Percentiles rank a stretch among this genome's conserved stretches.
Conservation (phyloP, 2,329 filamentous ascomycete genomes). For the Penicillium sp. region DNA sequence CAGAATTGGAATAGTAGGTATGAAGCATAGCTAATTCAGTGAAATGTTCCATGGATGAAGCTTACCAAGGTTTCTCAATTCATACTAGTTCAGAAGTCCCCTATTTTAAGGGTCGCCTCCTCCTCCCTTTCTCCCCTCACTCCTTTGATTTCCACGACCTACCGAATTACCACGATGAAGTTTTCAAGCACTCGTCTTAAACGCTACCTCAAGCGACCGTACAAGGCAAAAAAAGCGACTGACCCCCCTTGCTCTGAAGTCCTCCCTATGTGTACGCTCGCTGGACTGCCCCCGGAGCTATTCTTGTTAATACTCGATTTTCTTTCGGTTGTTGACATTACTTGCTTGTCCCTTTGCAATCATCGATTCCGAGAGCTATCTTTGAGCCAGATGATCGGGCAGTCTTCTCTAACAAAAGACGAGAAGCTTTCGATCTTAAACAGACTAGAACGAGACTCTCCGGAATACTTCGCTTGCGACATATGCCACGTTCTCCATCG, state of each 20-base stretch:
- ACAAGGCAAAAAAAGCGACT: background rate
- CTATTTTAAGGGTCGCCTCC: background rate
- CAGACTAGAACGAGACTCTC: constrained; percentile 18
- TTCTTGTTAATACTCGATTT: constrained; percentile 10
- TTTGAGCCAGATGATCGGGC: background rate
- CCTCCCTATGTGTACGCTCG: background rate
- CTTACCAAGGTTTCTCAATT: background rate
- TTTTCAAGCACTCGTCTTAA: background rate
- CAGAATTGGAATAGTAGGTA: background rate
- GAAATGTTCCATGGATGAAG: background rate
- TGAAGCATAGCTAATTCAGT: background rate
- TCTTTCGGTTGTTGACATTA: constrained; percentile 10
- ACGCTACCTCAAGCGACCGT: background rate
- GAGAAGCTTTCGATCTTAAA: constrained; percentile 12
- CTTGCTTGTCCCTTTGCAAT: constrained; percentile 20
- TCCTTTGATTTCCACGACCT: background rate
- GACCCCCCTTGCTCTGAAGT: background rate
- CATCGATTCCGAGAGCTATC: constrained; percentile 5
- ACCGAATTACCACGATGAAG: background rate
- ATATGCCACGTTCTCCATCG: constrained; percentile 17
- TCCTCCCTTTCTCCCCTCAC: background rate
- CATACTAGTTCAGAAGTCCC: background rate
- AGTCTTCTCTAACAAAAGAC: background rate
- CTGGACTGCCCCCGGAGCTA: constrained; percentile 11
- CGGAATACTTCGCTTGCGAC: constrained; percentile 21